phyloP scores from a whole-genome alignment of 208 protist species.

The Wallacemonas sp. region DNA sequence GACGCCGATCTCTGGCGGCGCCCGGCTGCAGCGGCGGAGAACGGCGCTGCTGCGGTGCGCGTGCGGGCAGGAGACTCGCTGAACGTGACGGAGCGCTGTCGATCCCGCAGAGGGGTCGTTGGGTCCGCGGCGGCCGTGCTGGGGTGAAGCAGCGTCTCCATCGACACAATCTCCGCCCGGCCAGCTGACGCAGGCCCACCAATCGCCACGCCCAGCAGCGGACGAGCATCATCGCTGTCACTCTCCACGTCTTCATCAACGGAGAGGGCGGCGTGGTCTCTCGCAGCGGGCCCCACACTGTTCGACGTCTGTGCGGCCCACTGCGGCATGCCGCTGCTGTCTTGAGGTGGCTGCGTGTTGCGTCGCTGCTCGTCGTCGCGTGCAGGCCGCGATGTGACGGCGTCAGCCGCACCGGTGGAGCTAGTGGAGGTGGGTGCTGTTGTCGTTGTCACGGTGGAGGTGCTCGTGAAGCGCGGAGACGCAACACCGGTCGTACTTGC shows the following conservation, averaged over 20 bases:
- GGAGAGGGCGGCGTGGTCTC: not conserved
- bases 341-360: not conserved
- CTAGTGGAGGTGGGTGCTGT: too few relatives aligned
- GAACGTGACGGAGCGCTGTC: constrained; percentile 13
- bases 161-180: constrained; percentile 3
- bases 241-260: too few relatives aligned
- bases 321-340: too few relatives aligned
- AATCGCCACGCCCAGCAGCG: not conserved
- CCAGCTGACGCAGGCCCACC: not conserved
- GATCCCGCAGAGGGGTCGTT: not conserved
- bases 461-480: constrained; percentile 16
- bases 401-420: too few relatives aligned
- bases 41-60: too few relatives aligned
- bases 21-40: too few relatives aligned
- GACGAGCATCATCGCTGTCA: not conserved
- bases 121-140: not conserved
- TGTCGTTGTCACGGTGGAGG: not conserved
- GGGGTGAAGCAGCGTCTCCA: not conserved
- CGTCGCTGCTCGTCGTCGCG: not conserved
- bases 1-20: too few relatives aligned
- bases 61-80: not conserved
- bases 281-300: not conserved
- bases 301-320: not conserved
- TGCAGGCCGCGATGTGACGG: not conserved
- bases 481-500: not conserved